phyloP scores from a whole-genome alignment of 129 eudicot genomes.

The Tanacetum coccineum region DNA sequence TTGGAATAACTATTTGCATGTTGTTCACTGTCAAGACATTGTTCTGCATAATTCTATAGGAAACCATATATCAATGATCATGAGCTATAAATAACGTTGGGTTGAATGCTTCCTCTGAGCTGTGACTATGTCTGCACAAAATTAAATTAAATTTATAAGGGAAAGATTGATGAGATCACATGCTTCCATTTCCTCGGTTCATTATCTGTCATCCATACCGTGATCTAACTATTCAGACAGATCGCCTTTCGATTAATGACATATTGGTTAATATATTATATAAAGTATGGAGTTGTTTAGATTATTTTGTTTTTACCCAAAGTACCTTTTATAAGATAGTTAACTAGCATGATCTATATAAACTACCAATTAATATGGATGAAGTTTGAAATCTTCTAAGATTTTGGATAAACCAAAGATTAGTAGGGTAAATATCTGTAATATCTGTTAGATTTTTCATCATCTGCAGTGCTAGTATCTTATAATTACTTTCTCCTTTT shows the following conservation, averaged over 20 bases:
- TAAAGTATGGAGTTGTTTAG: not conserved
- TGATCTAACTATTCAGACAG: too few relatives aligned
- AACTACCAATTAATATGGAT: slow-evolving; percentile 1
- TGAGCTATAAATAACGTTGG: too few relatives aligned
- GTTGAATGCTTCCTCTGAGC: too few relatives aligned
- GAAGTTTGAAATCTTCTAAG: slow-evolving; percentile 6
- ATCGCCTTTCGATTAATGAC: too few relatives aligned
- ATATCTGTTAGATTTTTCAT: not conserved
- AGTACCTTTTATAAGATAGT: not conserved
- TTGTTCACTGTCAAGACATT: not conserved
- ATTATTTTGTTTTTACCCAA: not conserved
- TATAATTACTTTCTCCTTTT: slow-evolving; percentile 1
- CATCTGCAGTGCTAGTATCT: not conserved
- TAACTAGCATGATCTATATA: slow-evolving; percentile 9
- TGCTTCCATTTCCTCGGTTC: too few relatives aligned
- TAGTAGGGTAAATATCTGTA: not conserved
- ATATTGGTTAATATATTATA: too few relatives aligned
- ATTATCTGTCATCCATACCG: too few relatives aligned
- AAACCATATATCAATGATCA: too few relatives aligned
- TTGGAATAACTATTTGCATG: slow-evolving; percentile 9
- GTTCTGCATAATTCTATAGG: slow-evolving; percentile 1
- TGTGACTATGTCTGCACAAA: too few relatives aligned
- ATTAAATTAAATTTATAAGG: too few relatives aligned
- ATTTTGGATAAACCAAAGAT: slow-evolving; percentile 10
- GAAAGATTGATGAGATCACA: too few relatives aligned